phyloP scores from a whole-genome alignment of 225 moss, liverwort and hornwort genomes.

The Bryoerythrophyllum caledonicum region DNA sequence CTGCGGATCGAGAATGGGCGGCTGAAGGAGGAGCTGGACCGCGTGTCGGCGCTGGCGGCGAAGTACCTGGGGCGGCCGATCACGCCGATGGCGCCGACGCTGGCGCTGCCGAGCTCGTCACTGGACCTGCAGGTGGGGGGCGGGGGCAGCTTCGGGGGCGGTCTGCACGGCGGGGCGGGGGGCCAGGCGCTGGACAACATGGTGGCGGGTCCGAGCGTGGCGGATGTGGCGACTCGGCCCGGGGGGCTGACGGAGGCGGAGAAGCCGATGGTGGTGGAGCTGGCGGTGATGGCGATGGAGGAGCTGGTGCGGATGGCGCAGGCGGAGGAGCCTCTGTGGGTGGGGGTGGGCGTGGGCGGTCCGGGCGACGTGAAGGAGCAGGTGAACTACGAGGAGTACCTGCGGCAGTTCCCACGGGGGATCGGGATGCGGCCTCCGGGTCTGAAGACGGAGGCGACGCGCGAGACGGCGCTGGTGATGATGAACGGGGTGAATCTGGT shows the following conservation, averaged over 20 bases:
- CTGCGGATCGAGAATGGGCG: slow-evolving; percentile 80
- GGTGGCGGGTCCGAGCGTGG: slow-evolving; percentile 75
- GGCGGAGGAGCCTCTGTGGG: slow-evolving; percentile 81
- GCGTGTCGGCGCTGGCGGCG: slow-evolving; percentile 72
- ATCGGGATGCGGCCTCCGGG: slow-evolving; percentile 80
- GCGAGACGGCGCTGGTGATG: slow-evolving; percentile 79
- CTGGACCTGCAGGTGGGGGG: slow-evolving; percentile 77
- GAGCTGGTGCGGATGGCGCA: slow-evolving; percentile 85
- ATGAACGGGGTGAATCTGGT: slow-evolving; percentile 81
- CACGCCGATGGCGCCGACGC: slow-evolving; percentile 40
- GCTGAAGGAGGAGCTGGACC: slow-evolving; percentile 87
- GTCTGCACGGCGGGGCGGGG: slow-evolving; percentile 38
- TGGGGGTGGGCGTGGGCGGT: slow-evolving; percentile 19
- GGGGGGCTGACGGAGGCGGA: slow-evolving; percentile 85
- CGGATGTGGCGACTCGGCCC: slow-evolving; percentile 78
- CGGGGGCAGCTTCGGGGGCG: slow-evolving; percentile 32
- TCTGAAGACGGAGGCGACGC: slow-evolving; percentile 85
- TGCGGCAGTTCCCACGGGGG: slow-evolving; percentile 75
- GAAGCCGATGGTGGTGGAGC: slow-evolving; percentile 90
- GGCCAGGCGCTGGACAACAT: slow-evolving; percentile 44
- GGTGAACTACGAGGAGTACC: slow-evolving; percentile 81
- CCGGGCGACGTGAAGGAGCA: slow-evolving; percentile 38
- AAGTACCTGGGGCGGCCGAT: slow-evolving; percentile 76
- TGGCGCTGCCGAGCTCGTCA: slow-evolving; percentile 72
- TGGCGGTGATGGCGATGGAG: slow-evolving; percentile 84